Evolutionary conservation across 371 early-diverging fungal genomes (phyloP).

Genomic region (Quaeritorhiza haematococci): DNA sequence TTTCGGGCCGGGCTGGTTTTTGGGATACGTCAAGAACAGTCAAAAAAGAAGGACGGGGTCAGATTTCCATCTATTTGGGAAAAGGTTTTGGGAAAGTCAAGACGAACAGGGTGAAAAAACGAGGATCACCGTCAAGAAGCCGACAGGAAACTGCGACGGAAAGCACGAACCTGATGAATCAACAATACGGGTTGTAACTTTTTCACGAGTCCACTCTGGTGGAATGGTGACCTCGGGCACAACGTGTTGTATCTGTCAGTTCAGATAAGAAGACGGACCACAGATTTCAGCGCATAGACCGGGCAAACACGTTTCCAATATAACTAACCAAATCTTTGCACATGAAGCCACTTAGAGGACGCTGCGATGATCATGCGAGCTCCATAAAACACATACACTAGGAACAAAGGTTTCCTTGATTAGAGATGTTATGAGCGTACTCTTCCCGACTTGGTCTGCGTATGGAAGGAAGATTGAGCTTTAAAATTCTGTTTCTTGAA

Average conservation of each 20-base stretch:
- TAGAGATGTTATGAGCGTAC: conserved; percentile 89
- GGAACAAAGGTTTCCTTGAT: conserved; percentile 91
- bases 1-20: conserved; percentile 75
- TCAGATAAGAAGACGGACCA: no score
- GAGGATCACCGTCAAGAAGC: neutral
- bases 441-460: conserved; percentile 89
- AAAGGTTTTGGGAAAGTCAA: neutral
- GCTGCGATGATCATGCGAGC: neutral
- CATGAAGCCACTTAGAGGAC: neutral
- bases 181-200: conserved; percentile 91
- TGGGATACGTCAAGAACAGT: no score
- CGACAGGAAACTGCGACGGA: neutral
- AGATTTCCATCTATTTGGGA: neutral
- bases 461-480: neutral
- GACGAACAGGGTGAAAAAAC: neutral
- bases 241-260: conserved; percentile 84
- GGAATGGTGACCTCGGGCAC: conserved; percentile 97
- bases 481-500: no score
- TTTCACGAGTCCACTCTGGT: conserved; percentile 93
- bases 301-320: no score
- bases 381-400: conserved; percentile 57
- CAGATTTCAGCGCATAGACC: no score
- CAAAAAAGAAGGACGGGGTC: conserved; percentile 1
- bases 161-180: conserved; percentile 83
- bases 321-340: neutral